These are phyloP conservation scores for Aureobasidium sp. DNA, from an alignment of 2,329 filamentous ascomycete genomes.

Conservation along the genomic window DNA sequence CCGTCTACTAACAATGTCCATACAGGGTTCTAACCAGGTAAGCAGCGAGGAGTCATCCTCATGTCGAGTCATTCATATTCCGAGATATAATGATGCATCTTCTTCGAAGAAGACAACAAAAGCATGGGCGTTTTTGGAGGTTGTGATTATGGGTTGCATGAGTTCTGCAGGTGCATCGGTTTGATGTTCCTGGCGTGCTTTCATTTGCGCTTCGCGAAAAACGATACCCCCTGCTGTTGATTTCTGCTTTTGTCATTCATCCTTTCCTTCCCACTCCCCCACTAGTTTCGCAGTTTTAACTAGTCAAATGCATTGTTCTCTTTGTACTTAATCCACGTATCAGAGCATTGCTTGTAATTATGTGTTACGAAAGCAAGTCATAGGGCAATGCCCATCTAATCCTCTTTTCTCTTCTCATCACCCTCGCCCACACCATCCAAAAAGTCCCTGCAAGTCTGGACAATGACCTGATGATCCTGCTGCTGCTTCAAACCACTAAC, in stretches of 20 bases:
- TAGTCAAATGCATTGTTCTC: background rate
- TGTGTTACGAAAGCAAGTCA: background rate
- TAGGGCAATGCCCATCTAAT: slow-evolving; percentile 16
- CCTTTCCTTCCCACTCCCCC: background rate
- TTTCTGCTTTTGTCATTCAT: background rate
- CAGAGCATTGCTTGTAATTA: background rate
- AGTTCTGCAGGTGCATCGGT: background rate
- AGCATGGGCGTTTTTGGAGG: background rate
- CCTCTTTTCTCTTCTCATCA: slow-evolving; percentile 31
- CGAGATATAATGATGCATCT: background rate
- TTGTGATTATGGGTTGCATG: background rate
- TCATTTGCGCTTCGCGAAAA: background rate
- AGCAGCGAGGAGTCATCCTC: background rate
- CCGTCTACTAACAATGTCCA: background rate
- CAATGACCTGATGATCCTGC: slow-evolving; percentile 68
- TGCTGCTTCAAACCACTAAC: slow-evolving; percentile 69
- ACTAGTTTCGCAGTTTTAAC: background rate
- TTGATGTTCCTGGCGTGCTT: background rate
- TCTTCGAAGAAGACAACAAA: background rate
- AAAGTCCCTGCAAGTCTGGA: slow-evolving; percentile 56
- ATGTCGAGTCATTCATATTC: background rate
- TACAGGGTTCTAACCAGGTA: background rate
- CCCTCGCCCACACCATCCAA: slow-evolving; percentile 21
- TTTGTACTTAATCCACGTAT: background rate
- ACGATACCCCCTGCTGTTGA: background rate